phyloP scores from a whole-genome alignment of 1,139 yeast species.

The Diutina sp. region DNA sequence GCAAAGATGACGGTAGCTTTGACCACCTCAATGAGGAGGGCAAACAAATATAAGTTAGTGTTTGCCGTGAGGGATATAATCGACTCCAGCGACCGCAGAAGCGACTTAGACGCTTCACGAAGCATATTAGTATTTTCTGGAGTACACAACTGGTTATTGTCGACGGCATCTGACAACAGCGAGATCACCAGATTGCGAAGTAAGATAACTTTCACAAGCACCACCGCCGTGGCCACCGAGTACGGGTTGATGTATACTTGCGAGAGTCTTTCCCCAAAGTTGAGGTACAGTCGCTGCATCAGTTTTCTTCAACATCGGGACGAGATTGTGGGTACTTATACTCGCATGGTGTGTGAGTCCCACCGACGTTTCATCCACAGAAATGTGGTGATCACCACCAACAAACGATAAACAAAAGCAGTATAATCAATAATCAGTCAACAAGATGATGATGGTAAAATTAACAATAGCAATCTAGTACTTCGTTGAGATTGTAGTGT shows the following conservation, averaged over 20 bases:
- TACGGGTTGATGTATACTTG: background rate
- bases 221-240: background rate
- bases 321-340: too few relatives aligned
- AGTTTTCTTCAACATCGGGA: background rate
- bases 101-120: background rate
- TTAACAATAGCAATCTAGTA: too few relatives aligned
- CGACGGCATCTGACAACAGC: background rate
- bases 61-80: background rate
- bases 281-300: background rate
- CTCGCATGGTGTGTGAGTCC: too few relatives aligned
- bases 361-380: too few relatives aligned
- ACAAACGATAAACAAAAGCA: too few relatives aligned
- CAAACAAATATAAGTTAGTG: background rate
- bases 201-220: background rate
- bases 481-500: too few relatives aligned
- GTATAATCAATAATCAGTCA: too few relatives aligned
- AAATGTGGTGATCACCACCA: too few relatives aligned
- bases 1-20: background rate
- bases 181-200: background rate
- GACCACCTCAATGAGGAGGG: background rate
- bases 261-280: background rate
- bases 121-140: background rate
- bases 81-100: background rate
- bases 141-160: background rate
- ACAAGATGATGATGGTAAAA: too few relatives aligned